Evolutionary conservation across 1,139 yeast genomes (phyloP).

Genomic region (Magnusiomyces suaveolens): DNA sequence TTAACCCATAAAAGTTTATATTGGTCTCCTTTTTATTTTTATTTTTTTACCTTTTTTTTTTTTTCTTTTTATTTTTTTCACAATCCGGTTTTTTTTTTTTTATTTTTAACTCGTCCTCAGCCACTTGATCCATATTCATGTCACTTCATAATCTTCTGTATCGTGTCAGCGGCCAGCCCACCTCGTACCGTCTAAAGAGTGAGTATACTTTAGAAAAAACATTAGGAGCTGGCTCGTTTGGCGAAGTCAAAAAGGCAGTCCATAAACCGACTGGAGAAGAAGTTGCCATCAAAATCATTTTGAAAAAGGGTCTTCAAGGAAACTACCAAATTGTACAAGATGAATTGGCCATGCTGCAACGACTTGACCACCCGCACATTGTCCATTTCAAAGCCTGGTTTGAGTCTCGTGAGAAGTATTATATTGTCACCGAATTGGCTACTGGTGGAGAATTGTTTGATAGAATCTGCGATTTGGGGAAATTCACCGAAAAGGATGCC

Average conservation of each 20-base stretch:
- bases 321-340: slow-evolving; percentile 63
- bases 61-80: too few species aligned
- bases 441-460: slow-evolving; percentile 90
- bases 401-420: slow-evolving; percentile 54
- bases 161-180: slow-evolving; percentile 59
- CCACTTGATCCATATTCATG: too few species aligned
- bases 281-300: slow-evolving; percentile 78
- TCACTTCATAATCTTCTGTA: neutral
- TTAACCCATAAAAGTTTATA: too few species aligned
- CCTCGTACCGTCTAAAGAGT: slow-evolving; percentile 52
- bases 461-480: slow-evolving; percentile 63
- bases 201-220: slow-evolving; percentile 67
- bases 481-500: slow-evolving; percentile 81
- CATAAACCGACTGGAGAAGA: slow-evolving; percentile 50
- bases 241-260: slow-evolving; percentile 73
- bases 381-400: slow-evolving; percentile 83
- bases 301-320: slow-evolving; percentile 72
- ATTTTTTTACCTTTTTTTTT: too few species aligned
- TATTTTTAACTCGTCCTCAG: too few species aligned
- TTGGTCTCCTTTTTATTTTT: too few species aligned
- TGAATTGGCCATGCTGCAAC: slow-evolving; percentile 59
- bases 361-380: slow-evolving; percentile 67
- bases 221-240: slow-evolving; percentile 86
- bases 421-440: slow-evolving; percentile 50
- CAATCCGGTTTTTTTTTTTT: too few species aligned